These are phyloP conservation scores for Salicornia ramosissima DNA, from an alignment of 148 eudicot species.

Conservation along the genomic window DNA sequence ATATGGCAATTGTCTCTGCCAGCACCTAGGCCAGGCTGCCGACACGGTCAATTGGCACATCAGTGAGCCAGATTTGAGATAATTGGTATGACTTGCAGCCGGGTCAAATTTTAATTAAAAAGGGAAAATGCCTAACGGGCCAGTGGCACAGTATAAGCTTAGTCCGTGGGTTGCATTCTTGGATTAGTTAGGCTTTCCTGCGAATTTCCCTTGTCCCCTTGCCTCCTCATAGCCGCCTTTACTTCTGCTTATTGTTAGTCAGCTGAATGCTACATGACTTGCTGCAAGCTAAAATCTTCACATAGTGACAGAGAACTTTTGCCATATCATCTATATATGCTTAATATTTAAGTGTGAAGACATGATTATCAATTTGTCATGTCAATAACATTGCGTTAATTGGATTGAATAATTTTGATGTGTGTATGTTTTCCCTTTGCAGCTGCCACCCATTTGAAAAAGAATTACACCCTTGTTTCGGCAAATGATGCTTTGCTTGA, in stretches of 20 bases:
- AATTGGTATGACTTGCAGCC: too few species aligned
- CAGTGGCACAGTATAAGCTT: too few species aligned
- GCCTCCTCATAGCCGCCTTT: background rate
- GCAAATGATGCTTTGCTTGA: conserved; percentile 85
- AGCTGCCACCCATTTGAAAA: conserved; percentile 80
- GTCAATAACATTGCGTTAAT: background rate
- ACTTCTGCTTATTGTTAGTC: background rate
- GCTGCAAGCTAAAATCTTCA: background rate
- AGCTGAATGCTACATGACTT: background rate
- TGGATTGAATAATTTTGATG: background rate
- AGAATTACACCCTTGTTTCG: conserved; percentile 68
- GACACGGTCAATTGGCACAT: too few species aligned
- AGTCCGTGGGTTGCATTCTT: too few species aligned
- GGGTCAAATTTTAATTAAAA: too few species aligned
- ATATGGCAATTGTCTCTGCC: too few species aligned
- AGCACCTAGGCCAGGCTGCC: too few species aligned
- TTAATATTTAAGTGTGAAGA: background rate
- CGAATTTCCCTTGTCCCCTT: too few species aligned
- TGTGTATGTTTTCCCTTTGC: conserved; percentile 23
- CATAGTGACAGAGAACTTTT: background rate
- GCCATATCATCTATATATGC: background rate
- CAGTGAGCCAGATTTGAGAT: too few species aligned
- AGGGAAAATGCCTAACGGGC: too few species aligned
- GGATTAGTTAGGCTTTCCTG: background rate
- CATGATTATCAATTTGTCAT: background rate